A percentile compares a stretch with the other conserved stretches of the same genome.
phyloP scores from a whole-genome alignment of 192 early-diverging fungal genomes.

The Coemansia sp. region DNA sequence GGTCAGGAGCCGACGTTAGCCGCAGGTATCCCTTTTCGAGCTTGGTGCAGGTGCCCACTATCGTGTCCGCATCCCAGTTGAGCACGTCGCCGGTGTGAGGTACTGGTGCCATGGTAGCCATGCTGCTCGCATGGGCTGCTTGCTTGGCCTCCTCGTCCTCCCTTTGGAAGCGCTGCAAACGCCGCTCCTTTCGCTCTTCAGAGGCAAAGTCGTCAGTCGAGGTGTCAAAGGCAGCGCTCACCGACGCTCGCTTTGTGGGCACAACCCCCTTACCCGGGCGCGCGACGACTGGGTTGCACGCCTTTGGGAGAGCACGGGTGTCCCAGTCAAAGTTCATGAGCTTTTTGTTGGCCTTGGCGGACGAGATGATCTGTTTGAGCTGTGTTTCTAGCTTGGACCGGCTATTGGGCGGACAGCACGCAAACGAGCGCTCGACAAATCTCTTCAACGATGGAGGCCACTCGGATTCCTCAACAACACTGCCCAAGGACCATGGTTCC shows the following conservation, averaged over 20 bases:
- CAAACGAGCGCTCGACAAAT: conserved; percentile 53
- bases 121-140: conserved; percentile 19
- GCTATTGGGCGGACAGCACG: conserved; percentile 19
- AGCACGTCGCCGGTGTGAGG: conserved; percentile 59
- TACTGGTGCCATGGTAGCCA: conserved; percentile 28
- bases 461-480: conserved; percentile 4
- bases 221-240: conserved; percentile 1
- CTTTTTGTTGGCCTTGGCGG: conserved; percentile 47
- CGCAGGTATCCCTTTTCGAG: conserved; percentile 93
- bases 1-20: conserved; percentile 91
- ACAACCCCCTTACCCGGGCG: neutral
- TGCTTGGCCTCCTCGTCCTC: conserved; percentile 36
- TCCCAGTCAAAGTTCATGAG: conserved; percentile 38
- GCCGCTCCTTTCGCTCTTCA: conserved; percentile 42
- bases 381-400: conserved; percentile 31
- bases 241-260: conserved; percentile 22
- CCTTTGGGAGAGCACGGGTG: conserved; percentile 41
- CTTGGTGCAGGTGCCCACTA: conserved; percentile 80
- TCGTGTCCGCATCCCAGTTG: conserved; percentile 78
- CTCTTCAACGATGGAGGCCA: conserved; percentile 38
- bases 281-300: conserved; percentile 18
- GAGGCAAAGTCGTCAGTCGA: conserved; percentile 33
- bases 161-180: conserved; percentile 39
- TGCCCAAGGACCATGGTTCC: neutral
- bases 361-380: conserved; percentile 47